Base-by-base conservation (phyloP, 169 alveolate species). In the Theileria orientalis region DNA sequence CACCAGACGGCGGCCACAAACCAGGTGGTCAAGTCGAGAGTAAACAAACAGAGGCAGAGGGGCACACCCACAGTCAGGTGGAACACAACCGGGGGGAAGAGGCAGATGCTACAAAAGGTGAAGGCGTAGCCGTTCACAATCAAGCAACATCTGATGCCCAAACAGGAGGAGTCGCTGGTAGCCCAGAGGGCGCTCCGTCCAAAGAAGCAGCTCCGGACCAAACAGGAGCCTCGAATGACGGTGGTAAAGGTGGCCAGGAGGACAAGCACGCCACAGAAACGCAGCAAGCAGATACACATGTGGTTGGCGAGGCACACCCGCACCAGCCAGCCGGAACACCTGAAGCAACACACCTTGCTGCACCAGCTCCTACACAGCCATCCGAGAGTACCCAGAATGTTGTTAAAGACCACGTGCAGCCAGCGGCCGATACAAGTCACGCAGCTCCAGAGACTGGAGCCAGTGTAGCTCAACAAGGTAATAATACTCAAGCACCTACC, bases 21-120 rank as follows among this genome's bases (percentile, higher is more conserved):
- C 40, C 40, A 7, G 3, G 60, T 19, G 25, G 35, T 27, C 13
- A 3, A 25, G 5, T 9, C 44, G 44, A 42, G 13, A 6, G 74
- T 23, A 6, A 14, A 47, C 37, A 25, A 40, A 3, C 47, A 25
- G n/a, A 44, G 3, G 74, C 14, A 49, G 67, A 25, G 68, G 16
- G 7, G 72, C 25, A 23, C 23, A 19, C 19, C 6, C 32, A 46
- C 3, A 30, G 8, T 11, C 69, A 59, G 60, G 61, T 59, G 69
- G 11, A 27, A 19, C 32, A 33, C 40, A 59, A 7, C 23, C 41
- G 47, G 25, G 62, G 25, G 25, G 63, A 69, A 63, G 27, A 51
- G 21, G 63, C 23, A 7, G 56, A 60, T 8, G 33, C 69, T 19
- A 23, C 32, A 60, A 30, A 69, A 69, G 69, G 33, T 19, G 44